A percentile compares a stretch with the other conserved stretches of the same genome.
These are phyloP conservation scores for Mortierella sp. DNA, from an alignment of 371 early-diverging fungal species.

Conservation along the genomic window DNA sequence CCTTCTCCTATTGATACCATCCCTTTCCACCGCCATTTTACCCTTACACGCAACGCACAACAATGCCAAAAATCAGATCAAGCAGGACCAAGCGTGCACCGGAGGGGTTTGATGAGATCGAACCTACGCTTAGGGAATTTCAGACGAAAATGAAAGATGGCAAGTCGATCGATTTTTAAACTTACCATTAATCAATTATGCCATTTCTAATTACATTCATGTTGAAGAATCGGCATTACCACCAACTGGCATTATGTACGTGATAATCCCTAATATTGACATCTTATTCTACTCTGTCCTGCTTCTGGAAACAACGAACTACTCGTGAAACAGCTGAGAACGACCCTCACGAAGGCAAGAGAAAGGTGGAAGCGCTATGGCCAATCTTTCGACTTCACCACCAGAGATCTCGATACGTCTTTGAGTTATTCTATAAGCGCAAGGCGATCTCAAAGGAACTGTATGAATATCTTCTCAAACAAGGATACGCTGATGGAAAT, in stretches of 20 bases:
- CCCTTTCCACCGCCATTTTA: background rate
- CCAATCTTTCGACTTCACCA: conserved; percentile 98
- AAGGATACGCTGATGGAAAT: conserved; percentile 93
- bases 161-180: conserved; percentile 58
- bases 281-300: background rate
- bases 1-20: background rate
- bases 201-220: background rate
- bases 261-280: conserved; percentile 4
- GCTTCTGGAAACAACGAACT: conserved; percentile 2
- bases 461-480: conserved; percentile 93
- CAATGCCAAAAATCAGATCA: conserved; percentile 86
- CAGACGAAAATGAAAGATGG: conserved; percentile 96
- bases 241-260: too few species aligned
- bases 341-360: conserved; percentile 95
- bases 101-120: conserved; percentile 96
- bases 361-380: conserved; percentile 95
- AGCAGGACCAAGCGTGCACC: conserved; percentile 89
- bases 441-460: conserved; percentile 93
- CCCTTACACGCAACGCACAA: background rate
- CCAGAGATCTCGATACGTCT: conserved; percentile 96
- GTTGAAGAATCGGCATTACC: too few species aligned
- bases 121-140: conserved; percentile 93
- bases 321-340: conserved; percentile 85
- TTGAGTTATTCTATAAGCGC: conserved; percentile 95
- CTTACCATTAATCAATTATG: background rate